These are phyloP conservation scores for Schoenoplectus triqueter DNA, from an alignment of 202 grass and related monocot species.

Conservation along the genomic window DNA sequence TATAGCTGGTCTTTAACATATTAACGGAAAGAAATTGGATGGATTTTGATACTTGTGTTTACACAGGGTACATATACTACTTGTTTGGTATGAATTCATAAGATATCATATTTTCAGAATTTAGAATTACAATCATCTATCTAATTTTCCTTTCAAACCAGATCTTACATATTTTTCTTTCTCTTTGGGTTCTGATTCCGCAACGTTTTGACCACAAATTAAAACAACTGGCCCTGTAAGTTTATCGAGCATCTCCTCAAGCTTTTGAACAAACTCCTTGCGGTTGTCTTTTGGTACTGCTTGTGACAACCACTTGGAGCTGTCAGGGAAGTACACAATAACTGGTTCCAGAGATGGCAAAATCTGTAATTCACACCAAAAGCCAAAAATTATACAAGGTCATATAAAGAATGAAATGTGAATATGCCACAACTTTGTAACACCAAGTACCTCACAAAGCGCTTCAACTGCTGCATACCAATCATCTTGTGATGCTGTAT, in stretches of 20 bases:
- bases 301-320: conserved; percentile 84
- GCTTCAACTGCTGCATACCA: conserved; percentile 86
- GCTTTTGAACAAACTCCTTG: conserved; percentile 67
- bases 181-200: conserved; percentile 57
- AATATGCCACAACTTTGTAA: conserved; percentile 43
- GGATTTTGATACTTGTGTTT: background rate
- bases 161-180: conserved; percentile 75
- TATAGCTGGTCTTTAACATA: background rate
- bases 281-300: conserved; percentile 82
- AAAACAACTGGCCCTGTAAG: conserved; percentile 75
- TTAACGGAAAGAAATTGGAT: conserved; percentile 1
- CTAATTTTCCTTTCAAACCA: conserved; percentile 26
- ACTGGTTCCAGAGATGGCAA: conserved; percentile 73
- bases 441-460: conserved; percentile 83
- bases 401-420: conserved; percentile 30
- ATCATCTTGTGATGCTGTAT: conserved; percentile 77
- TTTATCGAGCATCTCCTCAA: conserved; percentile 80
- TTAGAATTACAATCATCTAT: background rate
- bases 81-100: conserved; percentile 15
- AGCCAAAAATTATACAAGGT: background rate
- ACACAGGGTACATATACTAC: background rate
- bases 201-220: conserved; percentile 88
- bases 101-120: conserved; percentile 25
- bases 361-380: conserved; percentile 48
- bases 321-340: conserved; percentile 97